These are phyloP conservation scores for Amaranthus hypochondriacus DNA, from an alignment of 148 eudicot species.

Conservation along the genomic window DNA sequence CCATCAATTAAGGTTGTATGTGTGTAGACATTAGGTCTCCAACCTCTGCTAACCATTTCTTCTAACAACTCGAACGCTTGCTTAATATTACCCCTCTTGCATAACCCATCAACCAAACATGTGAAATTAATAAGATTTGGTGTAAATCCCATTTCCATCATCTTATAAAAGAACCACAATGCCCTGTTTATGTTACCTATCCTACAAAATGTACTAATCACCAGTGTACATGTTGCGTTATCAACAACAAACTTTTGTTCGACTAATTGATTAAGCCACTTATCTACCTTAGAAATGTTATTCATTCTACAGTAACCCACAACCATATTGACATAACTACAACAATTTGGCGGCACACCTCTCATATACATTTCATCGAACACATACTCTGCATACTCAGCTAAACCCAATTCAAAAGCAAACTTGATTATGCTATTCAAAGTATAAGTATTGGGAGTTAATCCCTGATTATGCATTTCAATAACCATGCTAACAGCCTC, in stretches of 20 bases:
- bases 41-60: slow-evolving; percentile 80
- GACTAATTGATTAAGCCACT: slow-evolving; percentile 63
- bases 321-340: slow-evolving; percentile 55
- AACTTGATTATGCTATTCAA: slow-evolving; percentile 45
- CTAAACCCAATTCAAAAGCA: slow-evolving; percentile 43
- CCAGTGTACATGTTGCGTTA: slow-evolving; percentile 63
- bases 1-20: slow-evolving; percentile 85
- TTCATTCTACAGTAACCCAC: slow-evolving; percentile 58
- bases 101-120: slow-evolving; percentile 67
- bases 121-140: slow-evolving; percentile 82
- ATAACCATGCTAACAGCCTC: slow-evolving; percentile 80
- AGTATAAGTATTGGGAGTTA: slow-evolving; percentile 36
- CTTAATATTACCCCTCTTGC: slow-evolving; percentile 73
- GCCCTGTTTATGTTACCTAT: slow-evolving; percentile 52
- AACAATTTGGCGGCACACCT: slow-evolving; percentile 56
- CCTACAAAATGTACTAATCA: slow-evolving; percentile 54
- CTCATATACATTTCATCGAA: slow-evolving; percentile 69
- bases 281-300: slow-evolving; percentile 51
- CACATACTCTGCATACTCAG: slow-evolving; percentile 64
- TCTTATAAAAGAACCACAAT: slow-evolving; percentile 53
- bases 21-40: slow-evolving; percentile 90
- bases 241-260: slow-evolving; percentile 54
- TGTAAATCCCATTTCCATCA: slow-evolving; percentile 62
- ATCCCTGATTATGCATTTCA: slow-evolving; percentile 82
- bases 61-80: slow-evolving; percentile 87